Evolutionary conservation across 208 protist species (phyloP), one percentile per base, ranked within the genome.

Genomic region (Wallacemonas sp.): DNA sequence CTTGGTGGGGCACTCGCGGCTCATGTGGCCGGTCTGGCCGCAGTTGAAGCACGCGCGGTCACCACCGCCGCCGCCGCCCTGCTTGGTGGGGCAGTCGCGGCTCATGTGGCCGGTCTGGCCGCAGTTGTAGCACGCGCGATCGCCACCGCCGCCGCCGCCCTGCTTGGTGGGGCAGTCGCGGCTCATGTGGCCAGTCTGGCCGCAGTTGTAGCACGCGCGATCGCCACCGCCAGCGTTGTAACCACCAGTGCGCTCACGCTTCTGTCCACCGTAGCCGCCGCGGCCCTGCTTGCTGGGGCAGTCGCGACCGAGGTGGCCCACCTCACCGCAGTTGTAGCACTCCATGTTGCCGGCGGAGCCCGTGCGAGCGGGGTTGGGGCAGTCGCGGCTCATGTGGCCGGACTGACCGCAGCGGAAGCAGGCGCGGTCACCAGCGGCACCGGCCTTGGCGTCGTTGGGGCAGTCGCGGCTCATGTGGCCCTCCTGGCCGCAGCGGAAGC

Each of bases 401-500:
- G 66, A 54, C 62, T 92, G 70, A 41, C 83, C 83, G 72, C 87
- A 92, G 60, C 76, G 57, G 80, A 90, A 91, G 85, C 94, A 98
- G 32, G 92, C 76, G 63, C 73, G 70, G 56, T 90, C 77, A 29
- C 75, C 78, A 38, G 69, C 78, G 12, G 75, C 65, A 19, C 81
- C 85, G 19, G 68, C 24, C 60, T 80, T 79, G 29, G 78, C 73
- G 54, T 48, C 44, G 66, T 92, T 89, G 64, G 92, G 85, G 78
- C 94, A 98, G 56, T 96, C 88, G 67, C 94, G 88, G 76, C 74
- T 90, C 61, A 87, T 71, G 78, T 92, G 92, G 19, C 86, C 90
- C 12, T 71, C 68, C 62, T 92, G 73, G 41, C 83, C 83, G 72
- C 87, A 92, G 52, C 76, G 57, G 80, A 90, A 91, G 85, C 94